Conservation (phyloP, 768 basidiomycete species). For the Trametes elegans region DNA sequence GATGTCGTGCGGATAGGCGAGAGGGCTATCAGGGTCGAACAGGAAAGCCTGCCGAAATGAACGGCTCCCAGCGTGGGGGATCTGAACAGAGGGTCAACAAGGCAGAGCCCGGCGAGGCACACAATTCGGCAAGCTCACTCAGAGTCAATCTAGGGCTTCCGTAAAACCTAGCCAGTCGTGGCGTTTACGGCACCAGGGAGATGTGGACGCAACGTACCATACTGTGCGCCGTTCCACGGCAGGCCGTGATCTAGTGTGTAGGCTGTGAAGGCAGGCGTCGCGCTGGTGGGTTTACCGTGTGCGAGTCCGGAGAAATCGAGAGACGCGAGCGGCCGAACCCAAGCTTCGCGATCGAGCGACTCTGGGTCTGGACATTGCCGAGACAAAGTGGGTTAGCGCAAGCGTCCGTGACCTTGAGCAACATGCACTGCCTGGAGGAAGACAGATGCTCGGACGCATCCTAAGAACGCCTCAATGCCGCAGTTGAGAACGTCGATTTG, state of each 20-base stretch:
- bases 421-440: neutral
- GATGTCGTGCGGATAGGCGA: neutral
- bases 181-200: neutral
- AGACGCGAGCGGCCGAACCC: neutral
- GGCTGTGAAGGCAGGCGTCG: too few species aligned
- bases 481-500: too few species aligned
- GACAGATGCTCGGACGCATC: neutral
- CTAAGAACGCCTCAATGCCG: constrained; percentile 5
- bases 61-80: neutral
- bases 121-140: neutral
- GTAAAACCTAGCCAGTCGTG: neutral
- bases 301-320: neutral
- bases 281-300: too few species aligned
- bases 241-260: too few species aligned
- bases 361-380: neutral
- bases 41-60: neutral
- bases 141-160: neutral
- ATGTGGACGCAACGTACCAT: neutral
- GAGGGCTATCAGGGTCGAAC: neutral
- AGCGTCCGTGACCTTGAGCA: neutral
- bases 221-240: neutral
- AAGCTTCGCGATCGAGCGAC: neutral
- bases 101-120: neutral
- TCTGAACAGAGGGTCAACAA: neutral
- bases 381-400: neutral